Base-by-base conservation (phyloP, 2,329 filamentous ascomycete genomes). In the Gaeumannomyces tritici region DNA sequence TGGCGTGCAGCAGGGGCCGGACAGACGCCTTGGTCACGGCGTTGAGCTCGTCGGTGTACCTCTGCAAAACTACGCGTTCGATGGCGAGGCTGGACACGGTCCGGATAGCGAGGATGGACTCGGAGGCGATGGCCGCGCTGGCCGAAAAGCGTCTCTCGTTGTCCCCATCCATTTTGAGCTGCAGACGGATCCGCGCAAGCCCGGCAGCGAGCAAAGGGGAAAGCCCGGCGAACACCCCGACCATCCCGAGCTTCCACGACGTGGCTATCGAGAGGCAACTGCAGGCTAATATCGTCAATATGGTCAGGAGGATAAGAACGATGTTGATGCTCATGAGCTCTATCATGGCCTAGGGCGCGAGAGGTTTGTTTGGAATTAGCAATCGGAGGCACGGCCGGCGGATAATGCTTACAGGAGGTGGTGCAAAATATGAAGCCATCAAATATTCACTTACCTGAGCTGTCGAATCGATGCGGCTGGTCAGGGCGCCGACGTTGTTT, bases 51-150 rank as follows among this genome's bases (percentile, higher is more conserved):
- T 75, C 72, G 64, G 84, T 87, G 77, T 96, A 99, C 61, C 87
- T 81, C 1, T 75, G 69, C 68, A 91, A 82, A 3, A 98, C 91
- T 69, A 96, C 91, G 0, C 83, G 75, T 75, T 99, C 95, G 11
- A 93, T 85, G 0, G 93, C 96, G 56, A 99, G 82, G 9, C 91
- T 90, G 4, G 93, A 93, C 12, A 98, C 93, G 2, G 95, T 98
- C 60, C 93, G 89, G 67, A 98, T 97, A 8, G 93, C 90, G 2
- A 91, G 92, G 35, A 96, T 96, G 55, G 93, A 92, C 74, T 99
- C 95, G 58, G 93, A 95, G 12, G 95, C 95, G 71, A 89, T 96
- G 62, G 88, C 89, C 42, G 24, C 21, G 7, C 42, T 18, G 11
- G 93, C 93, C 63, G 91, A 93, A 63, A 83, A 90, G 89, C 78